phyloP scores from a whole-genome alignment of 2,329 filamentous ascomycete species.

The Parafenestella ontariensis region DNA sequence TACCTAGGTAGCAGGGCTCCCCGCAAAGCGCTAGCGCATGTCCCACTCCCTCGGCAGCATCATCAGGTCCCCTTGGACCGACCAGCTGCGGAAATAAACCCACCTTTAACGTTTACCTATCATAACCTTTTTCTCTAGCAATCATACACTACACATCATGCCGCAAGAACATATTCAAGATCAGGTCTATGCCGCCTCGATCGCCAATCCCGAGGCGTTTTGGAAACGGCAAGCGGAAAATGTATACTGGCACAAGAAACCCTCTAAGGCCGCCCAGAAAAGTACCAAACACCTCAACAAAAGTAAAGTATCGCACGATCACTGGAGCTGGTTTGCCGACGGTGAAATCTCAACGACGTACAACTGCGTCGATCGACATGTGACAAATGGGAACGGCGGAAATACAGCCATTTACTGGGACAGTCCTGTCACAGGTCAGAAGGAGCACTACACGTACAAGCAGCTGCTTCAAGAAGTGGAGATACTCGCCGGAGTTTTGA shows the following conservation, averaged over 20 bases:
- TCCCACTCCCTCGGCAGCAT: conserved; percentile 21
- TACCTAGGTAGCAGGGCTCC: conserved; percentile 10
- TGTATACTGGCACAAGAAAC: conserved; percentile 81
- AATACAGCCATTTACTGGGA: conserved; percentile 83
- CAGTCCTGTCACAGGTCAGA: conserved; percentile 78
- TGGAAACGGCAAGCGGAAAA: conserved; percentile 78
- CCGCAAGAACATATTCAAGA: conserved; percentile 53
- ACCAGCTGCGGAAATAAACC: no score
- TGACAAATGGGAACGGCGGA: conserved; percentile 75
- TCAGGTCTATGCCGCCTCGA: conserved; percentile 62
- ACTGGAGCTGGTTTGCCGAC: conserved; percentile 90
- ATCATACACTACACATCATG: conserved; percentile 2
- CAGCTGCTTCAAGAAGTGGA: conserved; percentile 82
- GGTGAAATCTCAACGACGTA: conserved; percentile 91
- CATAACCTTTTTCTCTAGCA: no score
- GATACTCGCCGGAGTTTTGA: conserved; percentile 78
- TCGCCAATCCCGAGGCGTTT: conserved; percentile 74
- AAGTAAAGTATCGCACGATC: conserved; percentile 69
- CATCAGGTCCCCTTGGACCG: conserved; percentile 19
- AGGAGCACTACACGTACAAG: conserved; percentile 76
- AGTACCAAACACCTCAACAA: conserved; percentile 68
- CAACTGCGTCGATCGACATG: conserved; percentile 90
- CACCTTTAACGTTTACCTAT: no score
- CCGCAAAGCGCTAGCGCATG: conserved; percentile 21
- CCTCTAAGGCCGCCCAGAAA: conserved; percentile 66